Base-by-base conservation (phyloP, 768 basidiomycete species). In the Phanerochaete sordida region DNA sequence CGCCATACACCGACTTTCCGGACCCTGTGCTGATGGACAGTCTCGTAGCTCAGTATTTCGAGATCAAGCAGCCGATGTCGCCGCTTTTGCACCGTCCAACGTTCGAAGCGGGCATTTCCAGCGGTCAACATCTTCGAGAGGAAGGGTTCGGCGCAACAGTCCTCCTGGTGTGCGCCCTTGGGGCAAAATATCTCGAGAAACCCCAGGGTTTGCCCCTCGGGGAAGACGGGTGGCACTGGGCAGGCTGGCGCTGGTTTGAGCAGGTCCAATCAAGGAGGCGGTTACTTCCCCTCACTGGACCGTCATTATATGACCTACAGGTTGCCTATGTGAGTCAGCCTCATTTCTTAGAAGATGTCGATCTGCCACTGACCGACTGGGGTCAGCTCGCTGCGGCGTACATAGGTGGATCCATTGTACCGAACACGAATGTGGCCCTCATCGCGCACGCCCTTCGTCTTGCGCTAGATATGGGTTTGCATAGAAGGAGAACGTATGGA, bases 251-350 rank as follows among this genome's bases (percentile, higher is more conserved):
- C 72, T 78, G 82, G 77, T 72, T 76, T 30, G 67, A 68, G 15
- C 84, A 86, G 65, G 80, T 89, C 1, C 80, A 84, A 37, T 75
- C 81, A 49, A 75, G 84, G 58, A 78, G 82, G 57, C 81, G 70
- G 58, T 76, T 76, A 0, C 70, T 88, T 28, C 73, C 85, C 26
- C 74, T 62, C 15, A 13, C 79, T 0, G 76, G 78, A 12, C 79
- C 86, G 2, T 76, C 77, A 2, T 64, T 92, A 45, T 83, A 83
- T 67, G 88, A 90, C 63, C 72, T 94, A n/a, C 91, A 94, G 68
- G 77, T 76, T 23, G 83, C 83, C 65, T 77, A 78, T 65, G 84
- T 62, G 19, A 46, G 13, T 6, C 39, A 43, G 7, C 39, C 8
- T 43, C 19, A 7, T 35, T 43, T 43, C 39, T 43, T 43, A 16